Base-by-base conservation (phyloP, 1,139 yeast species). In the Taphrina confusa region DNA sequence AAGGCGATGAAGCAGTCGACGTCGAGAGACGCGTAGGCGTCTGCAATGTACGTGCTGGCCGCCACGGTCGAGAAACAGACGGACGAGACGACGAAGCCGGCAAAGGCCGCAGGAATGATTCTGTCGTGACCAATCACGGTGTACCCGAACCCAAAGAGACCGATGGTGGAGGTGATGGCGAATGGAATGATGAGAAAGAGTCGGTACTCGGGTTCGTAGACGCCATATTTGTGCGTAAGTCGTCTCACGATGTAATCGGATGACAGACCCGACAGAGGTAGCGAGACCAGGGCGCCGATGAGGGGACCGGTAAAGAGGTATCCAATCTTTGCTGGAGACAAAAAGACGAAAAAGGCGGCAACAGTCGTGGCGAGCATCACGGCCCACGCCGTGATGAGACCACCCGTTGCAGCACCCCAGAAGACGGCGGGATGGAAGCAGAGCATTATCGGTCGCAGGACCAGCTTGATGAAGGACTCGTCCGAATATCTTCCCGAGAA, bases 141-240 rank as follows among this genome's bases (percentile, higher is more conserved):
- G 80, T 80, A 77, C 3, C 82, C 82, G 67, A 75, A 79, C 2
- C 82, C 82, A 71, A 79, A 74, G 23, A 79, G 69, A 1, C 82
- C 82, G 37, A 75, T 71, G 62, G 74, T 69, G 28, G 77, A 69
- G 0, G 79, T 70, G 4, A 80, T 67, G 9, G 69, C 64, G 22
- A 71, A 70, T 1, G 81, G 81, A 4, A 78, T 65, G 34, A 78
- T 69, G 79, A 78, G 77, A 23, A 78, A 34, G 47, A 79, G 69
- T 54, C 82, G 71, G 63, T 77, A 78, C 65, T 79, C 82, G 1
- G 82, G 82, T 68, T 79, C 82, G 67, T 78, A 79, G 28, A 77
- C 68, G 6, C 81, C 81, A 62, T 78, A 79, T 45, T 67, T 70
- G 18, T 67, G 62, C 11, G 78, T 76, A 27, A 62, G 60, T 20